Base-by-base conservation (phyloP, 148 eudicot species). In the Salicornia ramosissima region DNA sequence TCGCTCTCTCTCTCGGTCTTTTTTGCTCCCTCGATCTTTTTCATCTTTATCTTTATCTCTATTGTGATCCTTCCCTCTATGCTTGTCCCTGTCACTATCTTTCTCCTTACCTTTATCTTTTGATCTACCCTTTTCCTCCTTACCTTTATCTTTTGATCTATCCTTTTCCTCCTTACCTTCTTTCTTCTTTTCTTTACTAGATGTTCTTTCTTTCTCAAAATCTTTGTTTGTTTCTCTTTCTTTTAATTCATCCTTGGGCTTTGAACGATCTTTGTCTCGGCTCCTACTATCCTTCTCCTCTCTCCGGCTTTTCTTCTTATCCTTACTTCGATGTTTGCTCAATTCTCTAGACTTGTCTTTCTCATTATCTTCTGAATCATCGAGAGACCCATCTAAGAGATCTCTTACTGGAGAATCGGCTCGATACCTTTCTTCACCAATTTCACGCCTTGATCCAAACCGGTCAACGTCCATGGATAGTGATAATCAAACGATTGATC, bases 251-350 rank as follows among this genome's bases (percentile, higher is more conserved):
- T 84, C 86, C 67, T 47, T 71, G 0, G 67, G 70, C 78, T 86
- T 90, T 0, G 81, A 83, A 54, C 82, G 73, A 61, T 87, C 91
- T 40, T 79, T 82, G 66, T 85, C 96, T 65, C 75, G 81, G 70
- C 83, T 83, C 65, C 80, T 90, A 61, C 75, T 82, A 68, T 88
- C 91, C 80, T 81, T 86, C 71, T 90, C 96, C 55, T 92, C 97
- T 78, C 85, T 83, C 22, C 80, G 83, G 68, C 88, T 84, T 74
- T 79, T 88, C 79, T 77, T 90, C 77, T 74, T 84, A 40, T 92
- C 96, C 75, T 84, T 92, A 75, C 86, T 86, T 28, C 90, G 83
- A 70, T 83, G 85, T 77, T 80, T 87, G 67, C 78, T 70, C 5
- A 68, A 67, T 24, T 86, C 88, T 69, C 80, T 77, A 42, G 64